phyloP scores from a whole-genome alignment of 2,329 filamentous ascomycete species.

The Xylaria sp. region DNA sequence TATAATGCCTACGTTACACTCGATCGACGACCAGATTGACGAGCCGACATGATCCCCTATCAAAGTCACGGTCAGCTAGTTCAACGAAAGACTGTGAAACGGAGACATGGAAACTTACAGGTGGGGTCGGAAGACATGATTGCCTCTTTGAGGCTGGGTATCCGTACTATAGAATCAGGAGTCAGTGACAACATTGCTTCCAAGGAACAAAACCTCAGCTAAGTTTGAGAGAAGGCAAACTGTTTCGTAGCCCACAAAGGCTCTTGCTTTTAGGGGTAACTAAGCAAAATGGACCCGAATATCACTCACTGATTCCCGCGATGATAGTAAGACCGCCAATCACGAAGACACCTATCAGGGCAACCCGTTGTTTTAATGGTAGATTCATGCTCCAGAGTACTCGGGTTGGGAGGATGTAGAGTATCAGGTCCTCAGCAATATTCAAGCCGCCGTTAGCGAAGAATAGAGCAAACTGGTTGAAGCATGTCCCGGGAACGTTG shows the following conservation, averaged over 20 bases:
- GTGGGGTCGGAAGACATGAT: constrained; percentile 13
- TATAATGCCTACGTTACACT: constrained; percentile 22
- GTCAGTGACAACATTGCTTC: not conserved
- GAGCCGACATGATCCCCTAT: constrained; percentile 25
- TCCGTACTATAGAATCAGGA: constrained; percentile 1
- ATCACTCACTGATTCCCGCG: constrained; percentile 21
- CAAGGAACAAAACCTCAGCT: not conserved
- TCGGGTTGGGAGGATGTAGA: constrained; percentile 12
- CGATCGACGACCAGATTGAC: constrained; percentile 22
- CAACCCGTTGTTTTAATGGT: constrained; percentile 18
- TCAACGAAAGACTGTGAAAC: not conserved
- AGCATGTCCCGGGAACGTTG: constrained; percentile 13
- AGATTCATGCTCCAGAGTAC: constrained; percentile 27
- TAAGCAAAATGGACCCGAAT: no score
- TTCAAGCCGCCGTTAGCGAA: constrained; percentile 17
- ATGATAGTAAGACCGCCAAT: constrained; percentile 24
- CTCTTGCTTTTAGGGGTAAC: no score
- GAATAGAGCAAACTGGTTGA: constrained; percentile 21
- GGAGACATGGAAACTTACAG: not conserved
- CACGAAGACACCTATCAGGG: constrained; percentile 17
- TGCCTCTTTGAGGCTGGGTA: constrained; percentile 18
- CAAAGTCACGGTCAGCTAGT: not conserved
- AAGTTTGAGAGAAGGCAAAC: not conserved
- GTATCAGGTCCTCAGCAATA: constrained; percentile 15
- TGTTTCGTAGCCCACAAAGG: no score